These are phyloP conservation scores for Tulasnella sp. DNA, from an alignment of 768 basidiomycete species.

Conservation along the genomic window DNA sequence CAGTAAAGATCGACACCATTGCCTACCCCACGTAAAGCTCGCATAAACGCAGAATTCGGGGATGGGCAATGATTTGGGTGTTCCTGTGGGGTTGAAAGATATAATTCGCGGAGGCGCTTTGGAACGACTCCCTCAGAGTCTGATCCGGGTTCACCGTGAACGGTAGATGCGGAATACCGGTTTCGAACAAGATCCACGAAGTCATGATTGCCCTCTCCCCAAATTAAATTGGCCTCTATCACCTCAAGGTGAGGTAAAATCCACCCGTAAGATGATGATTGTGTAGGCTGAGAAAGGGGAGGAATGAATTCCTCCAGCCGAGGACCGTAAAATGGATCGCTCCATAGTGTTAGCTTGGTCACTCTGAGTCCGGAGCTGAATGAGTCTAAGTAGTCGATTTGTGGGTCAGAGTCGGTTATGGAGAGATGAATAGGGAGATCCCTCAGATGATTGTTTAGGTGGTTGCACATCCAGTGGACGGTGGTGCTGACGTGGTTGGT, in stretches of 20 bases:
- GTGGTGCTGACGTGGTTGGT: neutral
- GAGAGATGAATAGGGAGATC: neutral
- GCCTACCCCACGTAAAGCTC: neutral
- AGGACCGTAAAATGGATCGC: neutral
- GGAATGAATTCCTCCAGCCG: neutral
- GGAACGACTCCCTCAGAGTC: neutral
- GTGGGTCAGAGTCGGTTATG: neutral
- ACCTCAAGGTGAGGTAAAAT: neutral
- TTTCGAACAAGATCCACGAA: neutral
- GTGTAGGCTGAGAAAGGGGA: neutral
- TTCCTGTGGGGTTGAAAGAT: neutral
- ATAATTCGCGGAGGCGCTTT: neutral
- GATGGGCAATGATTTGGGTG: neutral
- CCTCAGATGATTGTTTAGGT: neutral
- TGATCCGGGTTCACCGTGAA: neutral
- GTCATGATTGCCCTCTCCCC: neutral
- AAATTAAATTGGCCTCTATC: neutral
- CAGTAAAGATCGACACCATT: neutral
- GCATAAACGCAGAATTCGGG: neutral
- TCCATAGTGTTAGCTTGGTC: neutral
- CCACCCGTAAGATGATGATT: neutral
- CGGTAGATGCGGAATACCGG: neutral
- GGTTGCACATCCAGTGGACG: neutral
- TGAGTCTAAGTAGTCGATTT: neutral
- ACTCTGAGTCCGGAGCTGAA: neutral